Evolutionary conservation across 108 stramenopile species (phyloP).

Genomic region (Cyclotella cryptica): DNA sequence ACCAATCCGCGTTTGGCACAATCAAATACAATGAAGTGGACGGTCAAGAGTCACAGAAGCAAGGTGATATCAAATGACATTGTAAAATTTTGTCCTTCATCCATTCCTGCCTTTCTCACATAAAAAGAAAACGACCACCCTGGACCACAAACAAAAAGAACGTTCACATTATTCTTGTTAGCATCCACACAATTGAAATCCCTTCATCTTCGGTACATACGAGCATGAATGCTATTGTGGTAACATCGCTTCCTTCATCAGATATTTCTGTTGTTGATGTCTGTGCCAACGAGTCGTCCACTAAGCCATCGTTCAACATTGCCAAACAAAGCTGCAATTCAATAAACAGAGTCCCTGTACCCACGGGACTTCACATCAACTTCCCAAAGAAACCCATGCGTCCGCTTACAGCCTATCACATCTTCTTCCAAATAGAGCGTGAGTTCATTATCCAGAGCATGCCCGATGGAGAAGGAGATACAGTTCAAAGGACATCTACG

Average conservation of each 20-base stretch:
- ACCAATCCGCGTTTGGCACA: too few species aligned
- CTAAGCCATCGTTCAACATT: neutral
- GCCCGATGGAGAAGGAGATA: neutral
- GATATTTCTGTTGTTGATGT: neutral
- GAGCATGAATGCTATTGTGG: neutral
- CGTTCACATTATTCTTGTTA: too few species aligned
- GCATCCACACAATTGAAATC: too few species aligned
- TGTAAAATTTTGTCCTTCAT: too few species aligned
- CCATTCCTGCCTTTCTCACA: too few species aligned
- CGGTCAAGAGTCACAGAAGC: too few species aligned
- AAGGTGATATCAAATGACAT: too few species aligned
- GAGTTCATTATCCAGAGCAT: conserved; percentile 51
- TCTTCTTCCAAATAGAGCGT: conserved; percentile 56
- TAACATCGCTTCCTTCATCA: neutral
- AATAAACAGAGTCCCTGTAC: neutral
- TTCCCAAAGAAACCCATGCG: conserved; percentile 54
- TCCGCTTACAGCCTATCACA: conserved; percentile 55
- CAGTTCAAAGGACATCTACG: conserved; percentile 23
- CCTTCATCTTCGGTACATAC: too few species aligned
- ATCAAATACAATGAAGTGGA: too few species aligned
- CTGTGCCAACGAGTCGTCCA: neutral
- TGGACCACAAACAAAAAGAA: too few species aligned
- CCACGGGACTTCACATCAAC: neutral
- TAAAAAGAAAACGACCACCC: too few species aligned
- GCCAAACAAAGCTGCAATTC: conserved; percentile 8